Conservation (phyloP, 768 basidiomycete species). For the Suillus alpinus region DNA sequence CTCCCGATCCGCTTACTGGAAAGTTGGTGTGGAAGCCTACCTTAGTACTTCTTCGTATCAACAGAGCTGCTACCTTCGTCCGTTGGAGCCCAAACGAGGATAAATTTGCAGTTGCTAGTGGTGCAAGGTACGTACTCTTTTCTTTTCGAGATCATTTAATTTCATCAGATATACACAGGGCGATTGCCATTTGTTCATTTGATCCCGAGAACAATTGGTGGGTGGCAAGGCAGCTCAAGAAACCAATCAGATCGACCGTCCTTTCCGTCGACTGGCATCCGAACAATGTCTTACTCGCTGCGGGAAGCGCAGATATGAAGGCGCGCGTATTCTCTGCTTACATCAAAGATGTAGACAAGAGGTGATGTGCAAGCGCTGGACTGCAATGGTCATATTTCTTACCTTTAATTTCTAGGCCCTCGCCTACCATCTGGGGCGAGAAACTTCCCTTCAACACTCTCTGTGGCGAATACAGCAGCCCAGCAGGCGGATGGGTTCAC, state of each 20-base stretch:
- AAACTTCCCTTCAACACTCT: slow-evolving; percentile 97
- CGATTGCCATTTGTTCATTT: slow-evolving; percentile 95
- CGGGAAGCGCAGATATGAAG: slow-evolving; percentile 97
- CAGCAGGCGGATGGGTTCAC: slow-evolving; percentile 97
- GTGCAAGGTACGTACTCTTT: slow-evolving; percentile 65
- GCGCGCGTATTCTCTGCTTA: slow-evolving; percentile 97
- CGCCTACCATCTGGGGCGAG: slow-evolving; percentile 93
- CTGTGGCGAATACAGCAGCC: slow-evolving; percentile 89
- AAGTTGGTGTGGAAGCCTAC: slow-evolving; percentile 88
- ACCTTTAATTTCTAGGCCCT: slow-evolving; percentile 52
- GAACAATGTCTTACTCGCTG: slow-evolving; percentile 95
- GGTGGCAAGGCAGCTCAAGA: slow-evolving; percentile 96
- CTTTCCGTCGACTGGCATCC: slow-evolving; percentile 97
- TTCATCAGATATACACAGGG: slow-evolving; percentile 41
- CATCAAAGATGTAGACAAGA: slow-evolving; percentile 96
- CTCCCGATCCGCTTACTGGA: slow-evolving; percentile 69
- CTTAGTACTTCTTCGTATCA: slow-evolving; percentile 91
- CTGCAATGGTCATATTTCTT: slow-evolving; percentile 1
- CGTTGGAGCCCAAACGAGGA: slow-evolving; percentile 97
- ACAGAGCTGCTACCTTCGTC: slow-evolving; percentile 92
- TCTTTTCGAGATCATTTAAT: background rate
- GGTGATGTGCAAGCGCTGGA: slow-evolving; percentile 41
- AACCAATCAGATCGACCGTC: slow-evolving; percentile 94
- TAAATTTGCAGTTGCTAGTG: slow-evolving; percentile 98
- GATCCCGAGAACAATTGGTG: slow-evolving; percentile 99